Conservation (phyloP, 306 rosid genomes). For the Albizia julibrissin region DNA sequence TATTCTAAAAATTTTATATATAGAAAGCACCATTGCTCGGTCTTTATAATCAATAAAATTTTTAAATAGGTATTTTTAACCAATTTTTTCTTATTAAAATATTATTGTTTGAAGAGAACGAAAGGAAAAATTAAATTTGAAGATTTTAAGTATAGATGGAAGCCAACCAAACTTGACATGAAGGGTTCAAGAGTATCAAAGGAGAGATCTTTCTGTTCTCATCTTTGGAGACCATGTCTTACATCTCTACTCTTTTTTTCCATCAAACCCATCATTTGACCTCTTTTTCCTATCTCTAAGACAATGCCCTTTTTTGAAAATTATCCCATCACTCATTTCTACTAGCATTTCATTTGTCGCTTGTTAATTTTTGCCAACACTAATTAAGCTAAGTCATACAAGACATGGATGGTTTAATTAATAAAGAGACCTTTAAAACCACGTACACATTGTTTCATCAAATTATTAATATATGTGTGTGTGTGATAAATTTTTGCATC, state of each 20-base stretch:
- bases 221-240: constrained; percentile 83
- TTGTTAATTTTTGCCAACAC: neutral
- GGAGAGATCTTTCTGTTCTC: constrained; percentile 81
- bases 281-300: constrained; percentile 53
- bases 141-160: constrained; percentile 1
- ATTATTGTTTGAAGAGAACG: neutral
- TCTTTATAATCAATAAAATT: too few relatives aligned
- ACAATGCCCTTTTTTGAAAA: constrained; percentile 31
- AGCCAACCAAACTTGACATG: constrained; percentile 78
- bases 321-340: neutral
- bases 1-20: too few relatives aligned
- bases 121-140: neutral
- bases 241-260: constrained; percentile 46
- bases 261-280: constrained; percentile 66
- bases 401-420: neutral
- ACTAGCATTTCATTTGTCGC: neutral
- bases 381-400: neutral
- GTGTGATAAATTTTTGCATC: neutral
- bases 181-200: constrained; percentile 64
- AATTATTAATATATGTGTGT: neutral
- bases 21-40: too few relatives aligned
- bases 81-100: too few relatives aligned
- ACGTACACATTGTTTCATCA: neutral
- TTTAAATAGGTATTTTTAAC: too few relatives aligned
- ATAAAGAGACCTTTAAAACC: neutral